A percentile compares a stretch with the other conserved stretches of the same genome.
These are phyloP conservation scores for Backusella sp. DNA, from an alignment of 192 early-diverging fungal genomes.

Conservation along the genomic window DNA sequence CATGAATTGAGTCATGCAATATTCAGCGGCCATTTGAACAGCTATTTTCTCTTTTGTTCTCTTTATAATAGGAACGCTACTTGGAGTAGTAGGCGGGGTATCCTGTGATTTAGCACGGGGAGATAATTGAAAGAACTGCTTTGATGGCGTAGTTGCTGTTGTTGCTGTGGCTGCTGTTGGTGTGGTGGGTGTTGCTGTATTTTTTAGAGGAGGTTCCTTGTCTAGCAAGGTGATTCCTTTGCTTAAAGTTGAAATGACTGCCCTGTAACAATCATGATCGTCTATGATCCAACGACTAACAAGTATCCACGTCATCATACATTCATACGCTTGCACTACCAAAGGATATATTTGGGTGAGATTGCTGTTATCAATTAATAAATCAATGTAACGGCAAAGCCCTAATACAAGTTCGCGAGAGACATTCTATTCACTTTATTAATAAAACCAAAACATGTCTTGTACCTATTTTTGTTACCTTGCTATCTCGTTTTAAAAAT, in stretches of 20 bases:
- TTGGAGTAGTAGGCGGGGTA: not conserved
- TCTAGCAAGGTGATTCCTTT: slow-evolving; percentile 69
- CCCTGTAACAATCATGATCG: slow-evolving; percentile 64
- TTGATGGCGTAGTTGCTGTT: not conserved
- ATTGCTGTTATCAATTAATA: slow-evolving; percentile 45
- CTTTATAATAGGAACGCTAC: not conserved
- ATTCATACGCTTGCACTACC: slow-evolving; percentile 71
- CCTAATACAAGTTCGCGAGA: slow-evolving; percentile 65
- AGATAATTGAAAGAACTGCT: slow-evolving; percentile 23
- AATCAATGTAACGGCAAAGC: slow-evolving; percentile 71
- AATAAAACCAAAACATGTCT: not conserved
- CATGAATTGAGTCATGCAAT: slow-evolving; percentile 63
- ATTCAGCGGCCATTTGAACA: slow-evolving; percentile 74
- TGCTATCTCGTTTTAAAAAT: slow-evolving; percentile 62
- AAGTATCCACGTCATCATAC: slow-evolving; percentile 71
- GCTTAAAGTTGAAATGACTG: slow-evolving; percentile 65
- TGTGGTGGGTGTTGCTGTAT: not conserved
- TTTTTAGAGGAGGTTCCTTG: slow-evolving; percentile 12
- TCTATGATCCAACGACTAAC: slow-evolving; percentile 73
- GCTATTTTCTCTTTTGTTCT: slow-evolving; percentile 44
- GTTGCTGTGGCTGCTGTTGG: not conserved
- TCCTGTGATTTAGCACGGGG: slow-evolving; percentile 9
- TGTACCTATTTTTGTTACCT: slow-evolving; percentile 39
- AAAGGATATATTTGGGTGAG: slow-evolving; percentile 55
- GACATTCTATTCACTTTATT: slow-evolving; percentile 44